phyloP scores from a whole-genome alignment of 2,329 filamentous ascomycete genomes.

The Davidsoniella australis region DNA sequence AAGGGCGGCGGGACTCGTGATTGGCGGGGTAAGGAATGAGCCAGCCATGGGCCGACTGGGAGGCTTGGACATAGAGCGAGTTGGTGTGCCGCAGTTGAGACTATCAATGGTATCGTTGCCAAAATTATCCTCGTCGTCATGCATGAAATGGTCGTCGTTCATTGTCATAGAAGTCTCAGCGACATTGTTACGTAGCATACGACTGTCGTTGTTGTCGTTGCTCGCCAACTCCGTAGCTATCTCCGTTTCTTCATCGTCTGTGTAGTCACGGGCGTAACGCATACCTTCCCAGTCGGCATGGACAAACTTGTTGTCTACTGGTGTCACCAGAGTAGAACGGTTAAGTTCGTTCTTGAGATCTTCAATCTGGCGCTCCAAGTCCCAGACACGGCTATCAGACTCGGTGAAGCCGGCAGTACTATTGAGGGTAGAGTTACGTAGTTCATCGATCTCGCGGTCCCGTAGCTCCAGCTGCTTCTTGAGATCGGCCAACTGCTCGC shows the following conservation, averaged over 20 bases:
- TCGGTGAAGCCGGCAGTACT: slow-evolving; percentile 25
- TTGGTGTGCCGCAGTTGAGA: slow-evolving; percentile 36
- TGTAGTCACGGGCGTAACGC: background rate
- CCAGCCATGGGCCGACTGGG: background rate
- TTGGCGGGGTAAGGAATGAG: slow-evolving; percentile 39
- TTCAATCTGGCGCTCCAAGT: slow-evolving; percentile 24
- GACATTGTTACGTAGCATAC: too few species aligned
- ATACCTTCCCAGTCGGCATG: slow-evolving; percentile 3
- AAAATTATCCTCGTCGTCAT: slow-evolving; percentile 23
- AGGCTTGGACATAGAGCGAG: slow-evolving; percentile 19
- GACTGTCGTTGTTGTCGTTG: slow-evolving; percentile 6
- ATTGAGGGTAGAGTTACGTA: slow-evolving; percentile 32
- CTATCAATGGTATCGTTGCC: slow-evolving; percentile 32
- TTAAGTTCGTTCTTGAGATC: slow-evolving; percentile 21
- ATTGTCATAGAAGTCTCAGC: too few species aligned
- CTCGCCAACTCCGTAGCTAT: slow-evolving; percentile 5
- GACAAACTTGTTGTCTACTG: slow-evolving; percentile 3
- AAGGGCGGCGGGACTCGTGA: slow-evolving; percentile 30
- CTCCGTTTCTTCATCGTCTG: slow-evolving; percentile 3
- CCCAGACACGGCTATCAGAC: slow-evolving; percentile 21
- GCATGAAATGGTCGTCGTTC: slow-evolving; percentile 14
- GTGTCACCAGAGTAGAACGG: slow-evolving; percentile 9
- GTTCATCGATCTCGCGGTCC: slow-evolving; percentile 35
- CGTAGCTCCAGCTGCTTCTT: slow-evolving; percentile 30
- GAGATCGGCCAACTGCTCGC: slow-evolving; percentile 32